phyloP scores from a whole-genome alignment of 2,329 filamentous ascomycete genomes.

The Stenocarpella maydis region DNA sequence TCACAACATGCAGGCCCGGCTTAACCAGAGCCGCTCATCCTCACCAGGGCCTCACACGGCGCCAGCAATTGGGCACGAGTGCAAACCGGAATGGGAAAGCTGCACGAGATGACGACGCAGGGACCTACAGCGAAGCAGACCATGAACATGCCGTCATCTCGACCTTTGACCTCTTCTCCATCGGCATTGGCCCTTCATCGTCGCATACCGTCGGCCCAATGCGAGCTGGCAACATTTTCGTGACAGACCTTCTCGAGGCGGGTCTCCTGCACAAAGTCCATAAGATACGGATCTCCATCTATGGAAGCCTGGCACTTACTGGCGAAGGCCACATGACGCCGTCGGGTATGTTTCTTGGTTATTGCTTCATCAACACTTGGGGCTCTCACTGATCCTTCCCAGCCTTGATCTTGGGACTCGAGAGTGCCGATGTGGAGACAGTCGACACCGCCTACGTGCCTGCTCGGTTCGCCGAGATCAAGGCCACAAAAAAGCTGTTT shows the following conservation, averaged over 20 bases:
- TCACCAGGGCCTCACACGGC: background rate
- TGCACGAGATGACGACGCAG: slow-evolving; percentile 39
- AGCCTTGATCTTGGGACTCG: slow-evolving; percentile 57
- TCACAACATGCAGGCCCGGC: background rate
- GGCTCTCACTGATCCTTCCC: background rate
- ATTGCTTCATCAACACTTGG: too few relatives aligned
- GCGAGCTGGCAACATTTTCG: slow-evolving; percentile 61
- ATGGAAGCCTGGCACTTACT: slow-evolving; percentile 59
- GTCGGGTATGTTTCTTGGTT: slow-evolving; percentile 39
- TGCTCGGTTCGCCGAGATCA: slow-evolving; percentile 55
- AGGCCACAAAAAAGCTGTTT: slow-evolving; percentile 52
- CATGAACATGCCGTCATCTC: slow-evolving; percentile 62
- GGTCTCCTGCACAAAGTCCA: slow-evolving; percentile 54
- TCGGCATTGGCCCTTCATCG: slow-evolving; percentile 60
- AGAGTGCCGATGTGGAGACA: slow-evolving; percentile 58
- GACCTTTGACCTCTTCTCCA: slow-evolving; percentile 60
- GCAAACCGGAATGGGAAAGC: background rate
- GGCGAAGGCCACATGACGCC: slow-evolving; percentile 62
- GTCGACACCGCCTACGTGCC: slow-evolving; percentile 59
- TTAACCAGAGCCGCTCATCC: background rate
- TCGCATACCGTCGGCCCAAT: slow-evolving; percentile 61
- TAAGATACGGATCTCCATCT: slow-evolving; percentile 57
- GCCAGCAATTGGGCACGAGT: slow-evolving; percentile 10
- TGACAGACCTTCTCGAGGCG: slow-evolving; percentile 56
- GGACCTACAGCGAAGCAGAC: slow-evolving; percentile 57